A percentile compares a stretch with the other conserved stretches of the same genome.
phyloP scores from a whole-genome alignment of 176 grass and related monocot species.

The Carex parvula region DNA sequence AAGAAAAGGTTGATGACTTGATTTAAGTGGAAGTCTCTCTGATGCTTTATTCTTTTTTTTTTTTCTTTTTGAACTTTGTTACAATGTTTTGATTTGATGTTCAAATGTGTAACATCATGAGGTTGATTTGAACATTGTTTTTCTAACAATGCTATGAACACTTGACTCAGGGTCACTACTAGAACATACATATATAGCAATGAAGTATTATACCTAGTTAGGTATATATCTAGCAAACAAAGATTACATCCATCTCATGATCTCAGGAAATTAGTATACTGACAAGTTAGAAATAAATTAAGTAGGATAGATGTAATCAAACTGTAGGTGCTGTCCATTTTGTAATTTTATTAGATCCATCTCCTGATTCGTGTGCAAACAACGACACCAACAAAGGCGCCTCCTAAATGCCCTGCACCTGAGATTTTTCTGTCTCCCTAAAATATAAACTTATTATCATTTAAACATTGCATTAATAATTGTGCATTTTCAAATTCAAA shows the following conservation, averaged over 20 bases:
- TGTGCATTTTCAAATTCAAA: neutral
- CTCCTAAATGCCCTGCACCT: conserved; percentile 66
- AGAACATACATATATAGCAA: no score
- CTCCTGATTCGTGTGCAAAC: conserved; percentile 55
- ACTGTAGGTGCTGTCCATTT: neutral
- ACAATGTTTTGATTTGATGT: neutral
- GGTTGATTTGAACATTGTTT: neutral
- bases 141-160: neutral
- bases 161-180: no score
- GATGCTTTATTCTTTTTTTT: no score
- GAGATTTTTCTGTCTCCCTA: conserved; percentile 45
- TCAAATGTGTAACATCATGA: neutral
- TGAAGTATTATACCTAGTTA: no score
- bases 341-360: neutral
- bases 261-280: neutral
- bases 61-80: neutral
- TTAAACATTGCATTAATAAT: neutral
- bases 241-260: no score
- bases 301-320: neutral
- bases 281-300: neutral
- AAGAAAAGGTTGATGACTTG: no score
- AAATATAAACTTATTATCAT: neutral
- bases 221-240: no score
- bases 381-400: conserved; percentile 56
- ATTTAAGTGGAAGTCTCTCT: no score